Conservation (phyloP, 768 basidiomycete genomes). For the Lanmaoa pseudosensibilis region DNA sequence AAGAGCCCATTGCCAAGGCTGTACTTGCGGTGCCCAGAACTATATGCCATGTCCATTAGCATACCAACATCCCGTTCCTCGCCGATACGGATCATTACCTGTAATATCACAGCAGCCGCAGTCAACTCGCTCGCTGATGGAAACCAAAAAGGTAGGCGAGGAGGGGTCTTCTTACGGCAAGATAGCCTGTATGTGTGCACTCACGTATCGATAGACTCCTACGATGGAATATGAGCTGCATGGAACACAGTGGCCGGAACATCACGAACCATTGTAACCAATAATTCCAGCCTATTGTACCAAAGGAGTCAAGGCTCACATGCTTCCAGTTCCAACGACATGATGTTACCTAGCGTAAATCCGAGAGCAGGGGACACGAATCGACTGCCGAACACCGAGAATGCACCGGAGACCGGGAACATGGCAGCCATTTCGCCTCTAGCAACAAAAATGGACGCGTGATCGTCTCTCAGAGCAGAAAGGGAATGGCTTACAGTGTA, state of each 20-base stretch:
- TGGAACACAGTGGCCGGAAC: background rate
- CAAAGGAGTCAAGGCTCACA: background rate
- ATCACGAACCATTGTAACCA: constrained; percentile 48
- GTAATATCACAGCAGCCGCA: constrained; percentile 54
- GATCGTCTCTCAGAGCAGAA: background rate
- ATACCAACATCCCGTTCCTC: background rate
- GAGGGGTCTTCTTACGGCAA: background rate
- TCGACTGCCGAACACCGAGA: constrained; percentile 55
- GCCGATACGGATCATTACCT: constrained; percentile 26
- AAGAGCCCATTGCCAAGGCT: constrained; percentile 57
- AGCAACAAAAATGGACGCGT: background rate
- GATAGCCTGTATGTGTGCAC: constrained; percentile 7
- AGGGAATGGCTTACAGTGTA: constrained; percentile 41
- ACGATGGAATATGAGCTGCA: background rate
- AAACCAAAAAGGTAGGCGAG: constrained; percentile 12
- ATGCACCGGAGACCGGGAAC: constrained; percentile 61
- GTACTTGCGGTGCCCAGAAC: constrained; percentile 49
- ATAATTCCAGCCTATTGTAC: constrained; percentile 52
- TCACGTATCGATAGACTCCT: constrained; percentile 43
- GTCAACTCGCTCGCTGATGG: constrained; percentile 55
- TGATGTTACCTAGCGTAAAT: constrained; percentile 48
- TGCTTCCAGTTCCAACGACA: background rate
- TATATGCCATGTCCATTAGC: constrained; percentile 1
- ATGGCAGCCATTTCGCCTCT: constrained; percentile 69
- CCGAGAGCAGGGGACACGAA: constrained; percentile 62